Conservation (phyloP, 176 grass and related monocot genomes). For the Echinochloa phyllopogon region DNA sequence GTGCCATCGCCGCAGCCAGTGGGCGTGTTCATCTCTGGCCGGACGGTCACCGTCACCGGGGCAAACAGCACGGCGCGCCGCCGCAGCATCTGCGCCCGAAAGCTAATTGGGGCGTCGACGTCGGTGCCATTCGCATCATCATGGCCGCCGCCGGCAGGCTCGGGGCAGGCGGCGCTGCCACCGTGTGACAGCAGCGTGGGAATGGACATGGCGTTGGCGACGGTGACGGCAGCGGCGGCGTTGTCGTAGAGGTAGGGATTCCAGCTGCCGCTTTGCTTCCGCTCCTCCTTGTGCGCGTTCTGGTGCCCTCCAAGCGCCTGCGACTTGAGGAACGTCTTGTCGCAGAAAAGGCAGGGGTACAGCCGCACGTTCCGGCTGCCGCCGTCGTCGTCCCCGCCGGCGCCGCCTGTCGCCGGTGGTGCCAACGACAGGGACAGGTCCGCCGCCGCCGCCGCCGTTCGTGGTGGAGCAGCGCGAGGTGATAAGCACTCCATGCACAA, state of each 20-base stretch:
- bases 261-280: slow-evolving; percentile 45
- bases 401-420: neutral
- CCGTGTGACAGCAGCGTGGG: slow-evolving; percentile 29
- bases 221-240: too few species aligned
- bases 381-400: neutral
- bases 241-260: slow-evolving; percentile 44
- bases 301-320: slow-evolving; percentile 77
- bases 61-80: neutral
- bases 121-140: too few species aligned
- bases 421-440: slow-evolving; percentile 52
- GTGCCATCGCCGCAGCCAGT: neutral
- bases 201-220: neutral
- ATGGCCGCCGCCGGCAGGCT: too few species aligned
- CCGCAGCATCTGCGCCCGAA: slow-evolving; percentile 9
- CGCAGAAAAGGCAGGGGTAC: slow-evolving; percentile 74
- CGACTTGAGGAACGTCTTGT: slow-evolving; percentile 72
- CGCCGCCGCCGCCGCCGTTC: neutral
- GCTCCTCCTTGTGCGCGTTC: slow-evolving; percentile 65
- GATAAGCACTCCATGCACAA: slow-evolving; percentile 19
- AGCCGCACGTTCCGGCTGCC: slow-evolving; percentile 47
- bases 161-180: neutral
- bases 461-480: neutral
- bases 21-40: neutral
- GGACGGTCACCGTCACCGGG: slow-evolving; percentile 32
- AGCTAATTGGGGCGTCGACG: neutral